Evolutionary conservation across 331 rosid species (phyloP).

Genomic region (Ulmus americana): DNA sequence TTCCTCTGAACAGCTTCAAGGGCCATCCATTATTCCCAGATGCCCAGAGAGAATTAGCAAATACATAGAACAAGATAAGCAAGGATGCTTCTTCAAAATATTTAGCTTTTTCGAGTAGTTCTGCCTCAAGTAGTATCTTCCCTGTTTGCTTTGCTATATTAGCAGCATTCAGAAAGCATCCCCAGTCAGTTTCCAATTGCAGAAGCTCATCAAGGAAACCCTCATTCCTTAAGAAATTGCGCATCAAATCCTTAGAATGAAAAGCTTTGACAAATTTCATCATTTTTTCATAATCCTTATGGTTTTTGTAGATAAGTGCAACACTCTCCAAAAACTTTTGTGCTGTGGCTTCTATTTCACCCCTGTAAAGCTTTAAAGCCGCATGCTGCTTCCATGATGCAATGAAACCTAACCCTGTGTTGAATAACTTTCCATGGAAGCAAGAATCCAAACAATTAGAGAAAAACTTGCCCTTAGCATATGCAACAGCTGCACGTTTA

Average conservation of each 20-base stretch:
- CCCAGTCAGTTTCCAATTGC: slow-evolving; percentile 24
- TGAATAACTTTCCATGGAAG: slow-evolving; percentile 17
- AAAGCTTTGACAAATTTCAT: slow-evolving; percentile 31
- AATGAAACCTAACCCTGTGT: slow-evolving; percentile 23
- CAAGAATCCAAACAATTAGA: slow-evolving; percentile 17
- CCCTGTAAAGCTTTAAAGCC: not conserved
- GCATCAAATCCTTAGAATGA: slow-evolving; percentile 14
- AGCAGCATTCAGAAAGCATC: slow-evolving; percentile 7
- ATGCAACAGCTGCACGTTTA: slow-evolving; percentile 23
- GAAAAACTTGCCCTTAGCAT: slow-evolving; percentile 24
- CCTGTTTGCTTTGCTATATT: slow-evolving; percentile 19
- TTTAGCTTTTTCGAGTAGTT: slow-evolving; percentile 19
- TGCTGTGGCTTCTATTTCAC: not conserved
- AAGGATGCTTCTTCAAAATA: slow-evolving; percentile 23
- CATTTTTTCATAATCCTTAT: slow-evolving; percentile 20
- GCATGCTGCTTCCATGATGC: slow-evolving; percentile 13
- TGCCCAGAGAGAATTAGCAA: slow-evolving; percentile 24
- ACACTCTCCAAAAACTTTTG: slow-evolving; percentile 22
- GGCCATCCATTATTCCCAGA: slow-evolving; percentile 26
- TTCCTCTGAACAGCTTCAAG: slow-evolving; percentile 1
- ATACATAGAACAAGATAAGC: slow-evolving; percentile 12
- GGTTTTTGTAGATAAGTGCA: slow-evolving; percentile 18
- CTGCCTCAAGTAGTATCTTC: slow-evolving; percentile 17
- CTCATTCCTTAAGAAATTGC: slow-evolving; percentile 17
- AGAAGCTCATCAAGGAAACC: slow-evolving; percentile 27